Conservation (phyloP, 495 filamentous ascomycete genomes). For the Astrothelium macrocarpum region DNA sequence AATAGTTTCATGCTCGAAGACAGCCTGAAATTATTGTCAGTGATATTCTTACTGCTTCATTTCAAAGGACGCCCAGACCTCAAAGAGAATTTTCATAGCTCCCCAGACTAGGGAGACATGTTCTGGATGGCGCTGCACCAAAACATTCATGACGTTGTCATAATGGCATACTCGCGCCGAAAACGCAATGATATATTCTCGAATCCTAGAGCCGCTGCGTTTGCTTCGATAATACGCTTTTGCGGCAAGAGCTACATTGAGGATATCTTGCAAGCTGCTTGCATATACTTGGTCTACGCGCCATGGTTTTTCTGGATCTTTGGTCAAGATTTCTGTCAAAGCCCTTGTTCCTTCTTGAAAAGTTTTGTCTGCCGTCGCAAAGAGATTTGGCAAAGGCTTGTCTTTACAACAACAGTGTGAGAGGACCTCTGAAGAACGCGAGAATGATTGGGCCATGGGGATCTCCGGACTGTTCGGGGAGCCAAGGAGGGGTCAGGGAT, state of each 20-base stretch:
- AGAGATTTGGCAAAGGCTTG: background rate
- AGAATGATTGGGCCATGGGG: background rate
- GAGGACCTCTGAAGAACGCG: background rate
- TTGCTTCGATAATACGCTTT: background rate
- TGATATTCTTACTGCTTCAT: background rate
- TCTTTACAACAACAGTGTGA: background rate
- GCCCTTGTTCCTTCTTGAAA: background rate
- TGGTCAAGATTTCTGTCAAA: background rate
- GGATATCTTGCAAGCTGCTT: background rate
- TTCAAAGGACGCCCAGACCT: background rate
- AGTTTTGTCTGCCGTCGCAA: background rate
- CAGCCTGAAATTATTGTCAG: background rate
- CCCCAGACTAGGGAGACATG: constrained; percentile 4
- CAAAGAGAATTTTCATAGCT: constrained; percentile 6
- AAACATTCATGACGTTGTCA: background rate
- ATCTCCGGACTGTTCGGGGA: background rate
- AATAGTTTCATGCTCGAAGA: constrained; percentile 27
- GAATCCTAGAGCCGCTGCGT: background rate
- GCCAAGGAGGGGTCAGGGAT: background rate
- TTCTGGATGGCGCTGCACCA: constrained; percentile 5
- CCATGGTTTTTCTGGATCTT: background rate
- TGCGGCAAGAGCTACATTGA: background rate
- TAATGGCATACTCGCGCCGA: constrained; percentile 1
- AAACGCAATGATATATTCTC: background rate
- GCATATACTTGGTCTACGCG: background rate